These are phyloP conservation scores for Pseudocercospora fijiensis DNA, from an alignment of 2,329 filamentous ascomycete genomes.

Conservation along the genomic window DNA sequence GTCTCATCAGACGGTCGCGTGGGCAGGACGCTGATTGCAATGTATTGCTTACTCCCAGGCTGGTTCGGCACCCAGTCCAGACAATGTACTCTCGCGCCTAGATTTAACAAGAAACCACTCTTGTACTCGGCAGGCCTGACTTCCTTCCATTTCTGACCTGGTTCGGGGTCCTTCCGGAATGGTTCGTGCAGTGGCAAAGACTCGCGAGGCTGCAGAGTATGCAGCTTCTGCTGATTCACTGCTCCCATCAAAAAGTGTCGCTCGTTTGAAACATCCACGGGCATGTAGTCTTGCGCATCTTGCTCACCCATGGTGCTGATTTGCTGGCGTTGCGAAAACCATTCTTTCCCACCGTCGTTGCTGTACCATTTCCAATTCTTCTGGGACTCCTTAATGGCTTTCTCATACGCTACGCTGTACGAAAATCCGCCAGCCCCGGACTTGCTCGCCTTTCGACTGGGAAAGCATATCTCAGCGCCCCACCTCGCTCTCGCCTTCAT, in stretches of 20 bases:
- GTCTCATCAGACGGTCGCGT: slow-evolving; percentile 34
- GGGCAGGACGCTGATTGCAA: slow-evolving; percentile 48
- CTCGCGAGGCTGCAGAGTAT: slow-evolving; percentile 45
- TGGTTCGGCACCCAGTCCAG: slow-evolving; percentile 48
- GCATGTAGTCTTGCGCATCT: slow-evolving; percentile 47
- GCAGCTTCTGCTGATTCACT: slow-evolving; percentile 45
- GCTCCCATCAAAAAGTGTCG: slow-evolving; percentile 55
- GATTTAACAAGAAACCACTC: slow-evolving; percentile 56
- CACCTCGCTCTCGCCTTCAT: slow-evolving; percentile 53
- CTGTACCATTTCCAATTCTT: slow-evolving; percentile 57
- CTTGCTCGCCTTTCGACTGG: slow-evolving; percentile 43
- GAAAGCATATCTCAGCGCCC: slow-evolving; percentile 53
- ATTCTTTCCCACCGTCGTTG: slow-evolving; percentile 41
- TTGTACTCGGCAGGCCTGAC: slow-evolving; percentile 15
- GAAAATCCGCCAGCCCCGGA: slow-evolving; percentile 42
- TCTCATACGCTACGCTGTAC: slow-evolving; percentile 47
- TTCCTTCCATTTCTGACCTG: slow-evolving; percentile 15
- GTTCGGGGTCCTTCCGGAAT: slow-evolving; percentile 39
- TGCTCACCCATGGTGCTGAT: slow-evolving; percentile 38
- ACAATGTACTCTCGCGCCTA: slow-evolving; percentile 55
- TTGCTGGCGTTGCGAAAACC: slow-evolving; percentile 47
- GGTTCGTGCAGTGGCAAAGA: slow-evolving; percentile 49
- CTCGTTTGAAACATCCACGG: slow-evolving; percentile 32
- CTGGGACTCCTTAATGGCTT: slow-evolving; percentile 46
- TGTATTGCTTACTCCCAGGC: slow-evolving; percentile 53